These are phyloP conservation scores for Vaccinium darrowii DNA, from an alignment of 148 eudicot genomes.

Conservation along the genomic window DNA sequence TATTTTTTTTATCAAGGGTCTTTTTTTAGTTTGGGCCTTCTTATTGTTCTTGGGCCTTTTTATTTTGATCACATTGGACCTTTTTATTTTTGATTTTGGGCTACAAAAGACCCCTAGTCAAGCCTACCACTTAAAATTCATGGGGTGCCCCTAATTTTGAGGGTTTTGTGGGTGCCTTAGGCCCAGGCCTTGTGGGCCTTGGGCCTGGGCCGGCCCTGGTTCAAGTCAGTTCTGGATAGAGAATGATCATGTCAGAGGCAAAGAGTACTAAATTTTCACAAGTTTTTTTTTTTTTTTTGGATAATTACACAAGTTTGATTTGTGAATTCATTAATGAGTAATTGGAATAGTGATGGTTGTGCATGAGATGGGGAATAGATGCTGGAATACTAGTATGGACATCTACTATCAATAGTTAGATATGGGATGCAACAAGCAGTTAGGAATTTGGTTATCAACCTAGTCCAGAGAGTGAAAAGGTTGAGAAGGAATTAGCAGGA, in stretches of 20 bases:
- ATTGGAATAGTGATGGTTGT: neutral
- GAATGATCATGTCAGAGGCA: neutral
- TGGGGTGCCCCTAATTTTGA: too few species aligned
- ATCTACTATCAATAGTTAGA: neutral
- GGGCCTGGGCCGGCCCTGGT: too few species aligned
- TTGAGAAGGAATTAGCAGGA: neutral
- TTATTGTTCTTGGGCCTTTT: too few species aligned
- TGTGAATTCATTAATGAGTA: neutral
- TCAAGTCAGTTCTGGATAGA: neutral
- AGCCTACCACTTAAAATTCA: too few species aligned
- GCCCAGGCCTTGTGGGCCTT: too few species aligned
- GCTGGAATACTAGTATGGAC: neutral
- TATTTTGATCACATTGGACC: too few species aligned
- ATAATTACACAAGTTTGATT: neutral
- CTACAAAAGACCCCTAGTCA: too few species aligned
- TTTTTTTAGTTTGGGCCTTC: too few species aligned
- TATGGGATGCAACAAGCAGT: slow-evolving; percentile 3
- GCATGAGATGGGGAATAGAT: neutral
- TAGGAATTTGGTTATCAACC: neutral
- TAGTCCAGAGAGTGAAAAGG: neutral
- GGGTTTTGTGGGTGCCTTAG: too few species aligned
- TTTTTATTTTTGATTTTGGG: too few species aligned
- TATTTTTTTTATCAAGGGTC: too few species aligned
- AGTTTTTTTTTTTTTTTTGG: neutral
- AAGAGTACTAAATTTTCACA: neutral